Evolutionary conservation across 768 basidiomycete genomes (phyloP), one percentile per base, ranked within the genome.

Genomic region (Russula emetica): DNA sequence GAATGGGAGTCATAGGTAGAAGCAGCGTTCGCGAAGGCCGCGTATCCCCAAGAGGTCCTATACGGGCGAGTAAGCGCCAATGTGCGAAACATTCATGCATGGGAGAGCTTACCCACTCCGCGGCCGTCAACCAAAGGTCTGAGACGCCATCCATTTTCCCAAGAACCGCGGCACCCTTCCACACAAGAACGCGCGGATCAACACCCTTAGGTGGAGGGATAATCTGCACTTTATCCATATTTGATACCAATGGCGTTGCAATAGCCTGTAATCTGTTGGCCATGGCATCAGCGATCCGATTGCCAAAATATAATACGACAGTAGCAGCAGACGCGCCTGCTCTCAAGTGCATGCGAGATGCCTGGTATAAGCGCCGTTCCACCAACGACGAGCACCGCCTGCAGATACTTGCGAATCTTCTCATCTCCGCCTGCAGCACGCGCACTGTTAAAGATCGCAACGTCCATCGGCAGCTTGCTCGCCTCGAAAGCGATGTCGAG

Each of bases 91-190:
- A 28, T 22, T 11, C 59, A 54, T 54, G 16, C 36, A 36, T 36
- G 36, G 36, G 36, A 7, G 40, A 36, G 16, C 82, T 55, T 74
- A 93, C 92, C 92, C 94, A 99, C 72, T 99, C 97, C 40, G 85
- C 78, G 61, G 79, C 76, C 7, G 91, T 84, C 30, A 98, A 79
- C 96, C 96, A 98, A 61, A 98, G 76, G 67, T 99, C 97, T 34
- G 84, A 81, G 51, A 90, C 85, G 3, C 86, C 85, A 57, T 99
- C 97, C 84, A 98, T 89, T 75, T 92, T 92, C 30, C 88, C 91
- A 47, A 98, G 83, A 14, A 95, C 92, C 9, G 88, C 84, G 7
- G 88, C 93, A 11, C 97, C 97, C 74, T 98, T 98, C 97, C 97
- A 99, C 18, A 86, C 86, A 36, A 98, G 82, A 42, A 93, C 86